Base-by-base conservation (phyloP, 2,329 filamentous ascomycete genomes). In the Colletotrichum sp. region DNA sequence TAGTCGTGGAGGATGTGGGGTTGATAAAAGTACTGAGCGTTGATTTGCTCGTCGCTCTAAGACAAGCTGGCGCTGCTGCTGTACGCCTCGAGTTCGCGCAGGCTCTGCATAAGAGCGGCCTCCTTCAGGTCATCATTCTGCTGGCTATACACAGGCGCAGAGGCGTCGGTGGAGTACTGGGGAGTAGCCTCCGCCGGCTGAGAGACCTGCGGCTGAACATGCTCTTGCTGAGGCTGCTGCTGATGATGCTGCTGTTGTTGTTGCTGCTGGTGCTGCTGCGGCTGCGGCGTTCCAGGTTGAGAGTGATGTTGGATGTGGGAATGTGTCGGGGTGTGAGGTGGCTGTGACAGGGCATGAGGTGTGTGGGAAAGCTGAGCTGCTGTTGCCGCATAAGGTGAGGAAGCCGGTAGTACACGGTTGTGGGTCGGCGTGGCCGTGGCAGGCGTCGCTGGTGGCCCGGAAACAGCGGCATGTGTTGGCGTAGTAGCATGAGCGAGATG, bases 221-320 rank as follows among this genome's bases (percentile, higher is more conserved):
- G 73, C 55, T 75, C 61, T 14, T 79, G 78, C 48, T 78, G 79
- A 12, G 76, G 72, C 16, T 77, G 75, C 28, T 77, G 75, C 21
- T 77, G 76, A 18, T 76, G 74, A 10, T 78, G 75, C 30, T 77
- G 76, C 12, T 75, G 72, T 8, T 73, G 71, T 26, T 78, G 74
- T 16, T 68, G 48, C 10, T 74, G 77, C 28, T 77, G 77, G 4
- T 65, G 36, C 61, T 77, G 77, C 6, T 72, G 69, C 26, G 69
- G 69, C 55, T 77, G 72, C 7, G 75, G 75, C 21, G 72, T 77
- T 64, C 67, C 75, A 14, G 75, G 72, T 16, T 75, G 68, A 68
- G 72, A 68, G 34, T 67, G 60, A 36, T 72, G 68, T 55, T 74
- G 72, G 28, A 59, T 59, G 63, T 75, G 73, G 24, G 72, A 55